These are phyloP conservation scores for Blepharisma japonicum DNA, from an alignment of 73 alveolate species.

Conservation along the genomic window DNA sequence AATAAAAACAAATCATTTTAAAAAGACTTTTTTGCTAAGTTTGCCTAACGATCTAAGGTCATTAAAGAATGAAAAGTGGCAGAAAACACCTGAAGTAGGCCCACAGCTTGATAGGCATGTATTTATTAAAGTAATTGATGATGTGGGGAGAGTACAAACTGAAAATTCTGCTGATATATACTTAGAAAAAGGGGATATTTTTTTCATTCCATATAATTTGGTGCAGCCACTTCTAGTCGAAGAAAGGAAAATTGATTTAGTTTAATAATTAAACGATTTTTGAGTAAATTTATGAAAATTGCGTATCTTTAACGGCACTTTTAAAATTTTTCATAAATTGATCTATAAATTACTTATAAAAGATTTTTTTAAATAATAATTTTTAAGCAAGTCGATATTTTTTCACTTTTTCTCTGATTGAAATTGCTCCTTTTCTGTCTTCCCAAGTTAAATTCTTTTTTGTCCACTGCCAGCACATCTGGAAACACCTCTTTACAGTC, in stretches of 20 bases:
- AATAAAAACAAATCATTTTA: conserved; percentile 8
- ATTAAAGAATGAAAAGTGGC: not conserved
- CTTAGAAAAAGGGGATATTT: no score
- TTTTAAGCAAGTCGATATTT: no score
- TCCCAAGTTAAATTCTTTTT: conserved; percentile 8
- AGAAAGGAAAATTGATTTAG: no score
- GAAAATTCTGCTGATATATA: no score
- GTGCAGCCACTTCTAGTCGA: no score
- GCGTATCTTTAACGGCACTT: no score
- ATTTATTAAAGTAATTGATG: not conserved
- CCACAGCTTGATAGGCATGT: conserved; percentile 1
- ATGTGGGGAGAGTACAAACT: not conserved
- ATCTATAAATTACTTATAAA: no score
- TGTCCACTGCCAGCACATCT: not conserved
- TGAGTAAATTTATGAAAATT: no score
- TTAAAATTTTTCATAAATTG: no score
- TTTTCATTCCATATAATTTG: no score
- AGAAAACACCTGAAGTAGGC: not conserved
- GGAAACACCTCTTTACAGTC: not conserved
- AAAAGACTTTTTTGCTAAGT: not conserved
- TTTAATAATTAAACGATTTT: no score
- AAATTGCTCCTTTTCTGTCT: not conserved
- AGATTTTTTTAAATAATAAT: no score
- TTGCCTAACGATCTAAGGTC: not conserved
- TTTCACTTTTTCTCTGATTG: not conserved